Percentiles rank a stretch among this genome's conserved stretches.
Evolutionary conservation across 495 filamentous ascomycete species (phyloP).

Genomic region (Penicillium ucsense): DNA sequence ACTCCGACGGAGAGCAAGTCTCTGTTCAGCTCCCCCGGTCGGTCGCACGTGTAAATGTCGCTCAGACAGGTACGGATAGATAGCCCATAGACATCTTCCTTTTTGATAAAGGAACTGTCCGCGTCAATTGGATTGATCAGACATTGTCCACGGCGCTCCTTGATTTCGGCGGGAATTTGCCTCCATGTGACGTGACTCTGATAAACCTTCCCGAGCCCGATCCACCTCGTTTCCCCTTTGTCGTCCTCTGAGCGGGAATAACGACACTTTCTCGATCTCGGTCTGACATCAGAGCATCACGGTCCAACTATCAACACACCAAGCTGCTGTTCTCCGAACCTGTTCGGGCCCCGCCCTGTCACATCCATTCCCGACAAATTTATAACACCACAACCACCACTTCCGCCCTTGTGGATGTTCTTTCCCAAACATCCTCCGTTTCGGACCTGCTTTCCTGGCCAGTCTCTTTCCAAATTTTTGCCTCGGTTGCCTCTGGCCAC

Average conservation of each 20-base stretch:
- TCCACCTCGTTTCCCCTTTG: background rate
- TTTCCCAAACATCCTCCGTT: constrained; percentile 1
- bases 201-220: background rate
- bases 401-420: background rate
- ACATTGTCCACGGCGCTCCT: no score
- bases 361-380: no score
- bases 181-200: no score
- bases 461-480: constrained; percentile 5
- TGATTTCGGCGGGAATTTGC: no score
- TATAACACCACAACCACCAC: no score
- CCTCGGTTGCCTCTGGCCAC: constrained; percentile 19
- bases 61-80: no score
- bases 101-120: no score
- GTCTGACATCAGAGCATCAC: constrained; percentile 9
- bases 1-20: background rate
- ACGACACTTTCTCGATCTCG: background rate
- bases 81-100: no score
- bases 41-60: constrained; percentile 1
- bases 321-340: no score
- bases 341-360: no score
- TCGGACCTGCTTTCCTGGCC: constrained; percentile 17
- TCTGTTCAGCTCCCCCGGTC: constrained; percentile 3
- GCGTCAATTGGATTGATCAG: no score
- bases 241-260: background rate
- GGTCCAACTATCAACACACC: background rate